Evolutionary conservation across 768 basidiomycete genomes (phyloP), one percentile per base, ranked within the genome.

Genomic region (Suillus luteus): DNA sequence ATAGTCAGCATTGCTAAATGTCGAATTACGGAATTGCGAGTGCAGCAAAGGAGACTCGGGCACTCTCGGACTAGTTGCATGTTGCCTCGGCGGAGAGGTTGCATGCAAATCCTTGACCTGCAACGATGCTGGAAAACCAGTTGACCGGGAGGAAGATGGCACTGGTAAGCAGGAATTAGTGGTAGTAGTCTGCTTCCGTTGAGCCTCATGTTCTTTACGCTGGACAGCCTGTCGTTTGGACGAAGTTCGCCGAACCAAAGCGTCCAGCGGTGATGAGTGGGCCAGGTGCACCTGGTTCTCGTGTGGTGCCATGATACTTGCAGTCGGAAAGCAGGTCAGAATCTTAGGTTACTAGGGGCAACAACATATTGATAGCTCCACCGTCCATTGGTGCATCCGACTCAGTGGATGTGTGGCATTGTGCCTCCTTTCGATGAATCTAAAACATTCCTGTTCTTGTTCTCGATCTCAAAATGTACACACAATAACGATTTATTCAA

Each of bases 191-290:
- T 60, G 60, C 24, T n/a, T n/a, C 19, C 33, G 40, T 2, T 3
- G 3, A 15, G 59, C 27, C 8, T 19, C 33, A 10, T 38, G 3
- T 27, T 55, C 59, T 17, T 55, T 65, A 11, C 62, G 66, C 52
- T 58, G 66, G 48, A 52, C n/a, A 38, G 35, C 65, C 43, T 62
- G 64, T 67, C 78, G 80, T 70, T 74, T 81, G 67, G 78, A 78
- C 31, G 88, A 88, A 9, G 86, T 81, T 61, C 78, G 77, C 63
- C 83, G 81, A 61, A 83, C 84, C 55, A 90, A 82, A 3, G 82
- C 77, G 46, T 86, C 83, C 46, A 90, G 79, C 8, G 89, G 89
- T 1, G 89, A 90, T 24, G 81, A 75, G 63, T 73, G 70, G 59
- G 77, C 68, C 22, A 82, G 61, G 58, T 67, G 74, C 60, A 71